These are phyloP conservation scores for Fusarium globosum DNA, from an alignment of 2,329 filamentous ascomycete genomes.

Conservation along the genomic window DNA sequence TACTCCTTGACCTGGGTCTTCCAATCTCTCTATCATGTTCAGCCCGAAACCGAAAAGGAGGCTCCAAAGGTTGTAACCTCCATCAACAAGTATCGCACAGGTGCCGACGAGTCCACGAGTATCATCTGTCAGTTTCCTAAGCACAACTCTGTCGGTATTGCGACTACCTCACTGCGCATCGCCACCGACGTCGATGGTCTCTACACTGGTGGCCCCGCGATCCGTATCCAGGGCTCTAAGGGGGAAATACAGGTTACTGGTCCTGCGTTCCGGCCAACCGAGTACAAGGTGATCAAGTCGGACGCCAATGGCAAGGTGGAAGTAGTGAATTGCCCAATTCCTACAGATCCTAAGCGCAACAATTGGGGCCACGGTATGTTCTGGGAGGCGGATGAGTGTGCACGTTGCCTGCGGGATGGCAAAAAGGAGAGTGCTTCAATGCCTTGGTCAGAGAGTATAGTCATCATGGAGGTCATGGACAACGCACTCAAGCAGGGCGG, in stretches of 20 bases:
- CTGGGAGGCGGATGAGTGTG: conserved; percentile 86
- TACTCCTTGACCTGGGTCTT: conserved; percentile 93
- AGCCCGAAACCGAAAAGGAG: conserved; percentile 74
- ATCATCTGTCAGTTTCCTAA: conserved; percentile 81
- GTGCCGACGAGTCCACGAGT: conserved; percentile 81
- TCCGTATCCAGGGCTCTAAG: conserved; percentile 82
- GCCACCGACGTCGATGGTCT: conserved; percentile 70
- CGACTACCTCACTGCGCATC: conserved; percentile 72
- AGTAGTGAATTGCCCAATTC: conserved; percentile 65
- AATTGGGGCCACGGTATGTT: conserved; percentile 83
- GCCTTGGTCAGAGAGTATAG: conserved; percentile 79
- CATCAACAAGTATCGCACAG: conserved; percentile 78
- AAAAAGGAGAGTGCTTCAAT: conserved; percentile 78
- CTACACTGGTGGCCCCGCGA: conserved; percentile 70
- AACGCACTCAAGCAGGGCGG: conserved; percentile 64
- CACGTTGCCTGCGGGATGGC: conserved; percentile 79
- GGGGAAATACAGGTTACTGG: conserved; percentile 86
- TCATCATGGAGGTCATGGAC: conserved; percentile 83
- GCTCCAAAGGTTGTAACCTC: conserved; percentile 74
- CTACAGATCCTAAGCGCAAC: conserved; percentile 59
- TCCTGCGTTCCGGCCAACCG: conserved; percentile 75
- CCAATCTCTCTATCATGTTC: conserved; percentile 86
- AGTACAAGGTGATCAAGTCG: conserved; percentile 71
- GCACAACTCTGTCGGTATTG: conserved; percentile 77
- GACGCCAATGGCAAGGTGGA: conserved; percentile 60